These are phyloP conservation scores for Cardiospermum halicacabum DNA, from an alignment of 345 rosid species.

Conservation along the genomic window DNA sequence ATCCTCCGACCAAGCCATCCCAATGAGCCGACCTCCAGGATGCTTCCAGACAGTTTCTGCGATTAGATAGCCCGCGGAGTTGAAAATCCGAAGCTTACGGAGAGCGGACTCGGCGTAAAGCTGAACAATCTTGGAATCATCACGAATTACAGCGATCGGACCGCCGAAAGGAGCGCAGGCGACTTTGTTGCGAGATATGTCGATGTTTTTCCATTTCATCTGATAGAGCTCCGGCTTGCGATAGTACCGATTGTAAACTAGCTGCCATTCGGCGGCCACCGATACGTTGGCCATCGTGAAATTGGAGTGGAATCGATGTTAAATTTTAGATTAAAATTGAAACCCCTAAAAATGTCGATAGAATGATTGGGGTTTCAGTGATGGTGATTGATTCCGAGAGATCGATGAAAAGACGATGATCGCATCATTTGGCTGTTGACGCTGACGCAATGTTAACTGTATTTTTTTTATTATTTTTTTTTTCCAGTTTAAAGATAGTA, in stretches of 20 bases:
- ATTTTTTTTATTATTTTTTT: too few species aligned
- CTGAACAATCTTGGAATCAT: conserved; percentile 97
- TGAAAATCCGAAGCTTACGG: conserved; percentile 89
- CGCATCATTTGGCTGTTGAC: too few species aligned
- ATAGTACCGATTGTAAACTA: conserved; percentile 74
- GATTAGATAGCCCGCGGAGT: conserved; percentile 73
- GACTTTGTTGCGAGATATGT: conserved; percentile 79
- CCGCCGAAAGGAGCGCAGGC: conserved; percentile 96
- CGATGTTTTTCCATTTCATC: conserved; percentile 87
- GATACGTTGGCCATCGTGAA: conserved; percentile 77
- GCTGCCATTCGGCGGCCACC: conserved; percentile 98
- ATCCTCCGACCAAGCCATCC: conserved; percentile 95
- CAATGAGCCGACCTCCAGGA: conserved; percentile 88
- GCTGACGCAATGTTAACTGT: too few species aligned
- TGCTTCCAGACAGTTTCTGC: conserved; percentile 89
- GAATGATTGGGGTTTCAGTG: neutral
- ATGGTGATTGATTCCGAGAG: too few species aligned
- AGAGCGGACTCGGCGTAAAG: conserved; percentile 95
- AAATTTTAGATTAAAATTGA: neutral
- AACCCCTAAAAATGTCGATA: neutral
- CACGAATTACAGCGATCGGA: conserved; percentile 90
- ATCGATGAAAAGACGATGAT: too few species aligned
- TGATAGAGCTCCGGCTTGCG: conserved; percentile 86
- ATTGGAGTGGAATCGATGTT: neutral
- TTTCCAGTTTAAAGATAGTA: too few species aligned